Percentiles rank a stretch among this genome's conserved stretches.
phyloP scores from a whole-genome alignment of 164 flowering plant genomes.

The Amborella trichopoda region DNA sequence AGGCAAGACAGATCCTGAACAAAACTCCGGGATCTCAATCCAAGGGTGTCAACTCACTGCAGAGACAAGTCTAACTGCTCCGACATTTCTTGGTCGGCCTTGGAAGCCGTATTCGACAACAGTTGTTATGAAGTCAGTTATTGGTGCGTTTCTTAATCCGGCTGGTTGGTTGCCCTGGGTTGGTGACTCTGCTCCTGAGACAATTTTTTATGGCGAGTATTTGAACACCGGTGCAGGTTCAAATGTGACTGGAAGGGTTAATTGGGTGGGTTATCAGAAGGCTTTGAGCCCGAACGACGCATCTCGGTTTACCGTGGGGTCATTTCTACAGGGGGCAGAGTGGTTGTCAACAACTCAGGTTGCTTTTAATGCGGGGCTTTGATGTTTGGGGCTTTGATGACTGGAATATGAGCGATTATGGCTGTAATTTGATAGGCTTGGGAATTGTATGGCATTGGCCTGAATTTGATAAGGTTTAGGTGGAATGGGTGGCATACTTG shows the following conservation, averaged over 20 bases:
- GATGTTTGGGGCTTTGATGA: too few species aligned
- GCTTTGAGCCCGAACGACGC: conserved; percentile 26
- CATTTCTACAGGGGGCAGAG: conserved; percentile 36
- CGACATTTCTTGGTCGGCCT: conserved; percentile 71
- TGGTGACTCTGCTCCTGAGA: conserved; percentile 25
- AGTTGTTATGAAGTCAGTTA: conserved; percentile 45
- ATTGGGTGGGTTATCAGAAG: conserved; percentile 59
- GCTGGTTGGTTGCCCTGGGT: conserved; percentile 62
- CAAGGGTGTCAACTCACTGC: conserved; percentile 28
- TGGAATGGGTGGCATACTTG: too few species aligned
- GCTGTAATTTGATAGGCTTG: too few species aligned
- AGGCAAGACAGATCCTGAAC: conserved; percentile 60
- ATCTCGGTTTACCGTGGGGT: conserved; percentile 26
- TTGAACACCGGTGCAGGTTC: conserved; percentile 65
- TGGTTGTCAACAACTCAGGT: conserved; percentile 42
- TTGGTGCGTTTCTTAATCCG: conserved; percentile 36
- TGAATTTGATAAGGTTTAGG: too few species aligned
- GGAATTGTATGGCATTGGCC: too few species aligned
- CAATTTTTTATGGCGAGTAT: conserved; percentile 74
- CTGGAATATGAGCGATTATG: too few species aligned
- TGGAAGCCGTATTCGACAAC: conserved; percentile 78
- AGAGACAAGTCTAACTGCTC: conserved; percentile 23
- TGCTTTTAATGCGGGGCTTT: conserved; percentile 14
- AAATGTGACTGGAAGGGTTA: conserved; percentile 27
- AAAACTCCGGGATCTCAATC: conserved; percentile 62